phyloP scores from a whole-genome alignment of 179 eudicot species.

The Amaranthus tricolor region DNA sequence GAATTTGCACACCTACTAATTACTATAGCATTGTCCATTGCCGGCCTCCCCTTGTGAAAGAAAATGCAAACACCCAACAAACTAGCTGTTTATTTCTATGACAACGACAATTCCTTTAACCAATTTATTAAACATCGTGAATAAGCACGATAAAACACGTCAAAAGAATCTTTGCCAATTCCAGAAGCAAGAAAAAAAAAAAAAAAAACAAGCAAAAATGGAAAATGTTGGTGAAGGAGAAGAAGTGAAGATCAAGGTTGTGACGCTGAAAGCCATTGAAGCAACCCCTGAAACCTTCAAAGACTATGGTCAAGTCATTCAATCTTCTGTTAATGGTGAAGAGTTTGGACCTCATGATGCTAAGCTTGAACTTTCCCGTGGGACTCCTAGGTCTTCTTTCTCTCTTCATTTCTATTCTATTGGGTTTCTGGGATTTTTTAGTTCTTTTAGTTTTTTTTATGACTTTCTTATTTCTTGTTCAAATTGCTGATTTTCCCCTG shows the following conservation, averaged over 20 bases:
- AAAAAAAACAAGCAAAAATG: background rate
- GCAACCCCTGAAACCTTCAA: conserved; percentile 70
- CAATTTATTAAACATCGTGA: background rate
- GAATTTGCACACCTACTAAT: too few relatives aligned
- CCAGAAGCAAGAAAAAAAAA: background rate
- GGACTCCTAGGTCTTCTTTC: conserved; percentile 67
- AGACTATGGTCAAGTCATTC: conserved; percentile 79
- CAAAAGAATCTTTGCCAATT: background rate
- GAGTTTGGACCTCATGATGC: conserved; percentile 80
- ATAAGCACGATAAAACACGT: background rate
- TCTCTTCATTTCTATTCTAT: background rate
- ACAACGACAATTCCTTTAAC: background rate
- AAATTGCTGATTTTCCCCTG: too few relatives aligned
- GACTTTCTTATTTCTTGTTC: background rate
- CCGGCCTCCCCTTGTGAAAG: too few relatives aligned
- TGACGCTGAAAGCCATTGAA: conserved; percentile 57
- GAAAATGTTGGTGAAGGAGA: background rate
- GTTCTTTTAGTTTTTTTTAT: too few relatives aligned
- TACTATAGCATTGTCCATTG: too few relatives aligned
- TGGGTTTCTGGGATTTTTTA: background rate
- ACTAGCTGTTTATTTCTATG: background rate
- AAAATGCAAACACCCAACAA: too few relatives aligned
- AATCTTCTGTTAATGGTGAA: conserved; percentile 55
- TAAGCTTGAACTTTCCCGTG: conserved; percentile 68
- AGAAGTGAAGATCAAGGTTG: conserved; percentile 18